Percentiles rank a stretch among this genome's conserved stretches.
phyloP scores from a whole-genome alignment of 139 green algal genomes.

The Chlorella sp. region DNA sequence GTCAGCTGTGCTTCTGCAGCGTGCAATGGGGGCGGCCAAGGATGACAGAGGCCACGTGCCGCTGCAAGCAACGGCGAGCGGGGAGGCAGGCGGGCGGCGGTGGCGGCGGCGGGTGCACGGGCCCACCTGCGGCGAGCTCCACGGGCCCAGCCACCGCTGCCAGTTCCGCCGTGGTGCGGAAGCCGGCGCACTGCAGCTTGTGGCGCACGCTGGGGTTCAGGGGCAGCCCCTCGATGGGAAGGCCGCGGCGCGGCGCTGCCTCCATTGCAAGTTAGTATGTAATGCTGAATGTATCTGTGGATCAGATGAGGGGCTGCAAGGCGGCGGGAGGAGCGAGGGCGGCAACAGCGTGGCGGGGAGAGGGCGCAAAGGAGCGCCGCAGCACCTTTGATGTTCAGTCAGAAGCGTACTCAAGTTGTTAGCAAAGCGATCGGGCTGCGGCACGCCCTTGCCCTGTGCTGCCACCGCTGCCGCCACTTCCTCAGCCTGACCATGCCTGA shows the following conservation, averaged over 20 bases:
- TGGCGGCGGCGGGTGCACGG: neutral
- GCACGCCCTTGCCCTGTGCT: too few species aligned
- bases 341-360: too few species aligned
- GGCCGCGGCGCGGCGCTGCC: neutral
- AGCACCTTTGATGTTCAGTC: too few species aligned
- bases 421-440: too few species aligned
- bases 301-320: too few species aligned
- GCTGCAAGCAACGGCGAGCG: neutral
- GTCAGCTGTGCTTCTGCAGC: conserved; percentile 46
- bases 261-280: neutral
- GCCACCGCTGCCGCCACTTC: too few species aligned
- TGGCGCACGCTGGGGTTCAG: conserved; percentile 46
- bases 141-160: conserved; percentile 32
- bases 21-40: neutral
- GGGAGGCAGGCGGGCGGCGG: neutral
- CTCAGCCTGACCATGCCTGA: too few species aligned
- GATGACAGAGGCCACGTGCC: neutral
- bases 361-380: too few species aligned
- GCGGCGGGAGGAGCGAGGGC: too few species aligned
- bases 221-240: conserved; percentile 37
- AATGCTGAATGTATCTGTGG: too few species aligned
- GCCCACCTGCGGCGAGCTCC: conserved; percentile 48
- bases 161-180: conserved; percentile 49
- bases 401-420: too few species aligned
- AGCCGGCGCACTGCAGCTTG: conserved; percentile 49